phyloP scores from a whole-genome alignment of 129 eudicot species.

The Pittosporum tobira region DNA sequence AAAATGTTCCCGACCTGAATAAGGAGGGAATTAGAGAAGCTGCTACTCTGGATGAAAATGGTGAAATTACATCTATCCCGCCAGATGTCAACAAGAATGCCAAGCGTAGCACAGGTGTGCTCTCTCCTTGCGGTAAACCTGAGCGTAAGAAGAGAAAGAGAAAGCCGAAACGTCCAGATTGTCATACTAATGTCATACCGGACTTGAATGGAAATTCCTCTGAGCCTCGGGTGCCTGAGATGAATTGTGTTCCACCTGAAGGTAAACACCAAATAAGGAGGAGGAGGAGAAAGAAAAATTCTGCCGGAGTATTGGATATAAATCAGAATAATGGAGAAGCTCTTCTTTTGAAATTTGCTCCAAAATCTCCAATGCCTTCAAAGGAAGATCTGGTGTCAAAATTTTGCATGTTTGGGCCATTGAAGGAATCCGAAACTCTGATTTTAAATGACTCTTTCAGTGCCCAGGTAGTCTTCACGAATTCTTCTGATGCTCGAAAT shows the following conservation, averaged over 20 bases:
- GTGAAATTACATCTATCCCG: conserved; percentile 10
- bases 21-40: neutral
- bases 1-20: conserved; percentile 14
- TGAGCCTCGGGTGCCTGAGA: conserved; percentile 10
- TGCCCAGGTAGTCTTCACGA: conserved; percentile 40
- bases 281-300: conserved; percentile 28
- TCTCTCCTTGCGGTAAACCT: conserved; percentile 13
- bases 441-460: conserved; percentile 14
- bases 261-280: conserved; percentile 19
- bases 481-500: conserved; percentile 27
- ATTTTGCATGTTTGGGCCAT: conserved; percentile 42
- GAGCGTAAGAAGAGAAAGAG: conserved; percentile 39
- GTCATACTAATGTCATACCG: conserved; percentile 27
- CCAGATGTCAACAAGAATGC: conserved; percentile 15
- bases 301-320: conserved; percentile 11
- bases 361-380: conserved; percentile 31
- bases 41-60: neutral
- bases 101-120: conserved; percentile 15
- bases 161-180: conserved; percentile 30
- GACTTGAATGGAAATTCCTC: conserved; percentile 44
- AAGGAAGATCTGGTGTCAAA: conserved; percentile 29
- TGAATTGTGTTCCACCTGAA: conserved; percentile 1
- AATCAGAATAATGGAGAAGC: conserved; percentile 23
- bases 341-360: conserved; percentile 41
- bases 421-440: conserved; percentile 37